These are phyloP conservation scores for Nicotiana knightiana DNA, from an alignment of 257 asterid genomes.

Conservation along the genomic window DNA sequence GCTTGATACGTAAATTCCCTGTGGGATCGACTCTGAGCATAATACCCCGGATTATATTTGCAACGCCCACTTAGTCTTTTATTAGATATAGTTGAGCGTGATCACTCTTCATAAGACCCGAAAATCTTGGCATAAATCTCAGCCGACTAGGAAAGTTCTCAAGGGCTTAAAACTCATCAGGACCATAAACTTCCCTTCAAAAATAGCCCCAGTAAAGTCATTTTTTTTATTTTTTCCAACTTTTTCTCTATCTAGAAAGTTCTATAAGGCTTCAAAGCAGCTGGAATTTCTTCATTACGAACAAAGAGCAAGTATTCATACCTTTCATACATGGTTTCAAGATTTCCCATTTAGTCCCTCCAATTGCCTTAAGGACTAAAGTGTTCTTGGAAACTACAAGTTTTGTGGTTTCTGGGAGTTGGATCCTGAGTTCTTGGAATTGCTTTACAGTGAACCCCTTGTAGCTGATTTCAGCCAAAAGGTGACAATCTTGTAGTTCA, in stretches of 20 bases:
- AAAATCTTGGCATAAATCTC: slow-evolving; percentile 62
- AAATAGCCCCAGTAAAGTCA: slow-evolving; percentile 77
- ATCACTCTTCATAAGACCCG: slow-evolving; percentile 66
- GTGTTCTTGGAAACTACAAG: slow-evolving; percentile 78
- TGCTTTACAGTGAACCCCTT: slow-evolving; percentile 74
- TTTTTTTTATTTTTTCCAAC: slow-evolving; percentile 38
- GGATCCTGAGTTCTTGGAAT: slow-evolving; percentile 61
- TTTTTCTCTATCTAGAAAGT: slow-evolving; percentile 76
- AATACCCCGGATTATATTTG: too few species aligned
- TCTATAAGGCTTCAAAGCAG: slow-evolving; percentile 75
- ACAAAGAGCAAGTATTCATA: slow-evolving; percentile 59
- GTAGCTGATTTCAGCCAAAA: slow-evolving; percentile 72
- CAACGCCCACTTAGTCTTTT: too few species aligned
- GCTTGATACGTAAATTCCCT: too few species aligned
- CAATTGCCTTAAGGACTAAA: slow-evolving; percentile 70
- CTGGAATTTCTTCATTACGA: slow-evolving; percentile 77
- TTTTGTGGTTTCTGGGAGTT: slow-evolving; percentile 58
- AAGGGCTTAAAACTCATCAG: slow-evolving; percentile 60
- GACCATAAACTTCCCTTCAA: slow-evolving; percentile 82
- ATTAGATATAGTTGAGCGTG: too few species aligned
- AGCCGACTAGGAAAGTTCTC: slow-evolving; percentile 60
- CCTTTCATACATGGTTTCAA: slow-evolving; percentile 86
- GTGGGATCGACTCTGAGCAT: too few species aligned
- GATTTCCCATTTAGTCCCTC: slow-evolving; percentile 69
- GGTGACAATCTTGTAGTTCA: slow-evolving; percentile 56